Conservation (phyloP, 2,329 filamentous ascomycete genomes). For the Sporothrix globosa region DNA sequence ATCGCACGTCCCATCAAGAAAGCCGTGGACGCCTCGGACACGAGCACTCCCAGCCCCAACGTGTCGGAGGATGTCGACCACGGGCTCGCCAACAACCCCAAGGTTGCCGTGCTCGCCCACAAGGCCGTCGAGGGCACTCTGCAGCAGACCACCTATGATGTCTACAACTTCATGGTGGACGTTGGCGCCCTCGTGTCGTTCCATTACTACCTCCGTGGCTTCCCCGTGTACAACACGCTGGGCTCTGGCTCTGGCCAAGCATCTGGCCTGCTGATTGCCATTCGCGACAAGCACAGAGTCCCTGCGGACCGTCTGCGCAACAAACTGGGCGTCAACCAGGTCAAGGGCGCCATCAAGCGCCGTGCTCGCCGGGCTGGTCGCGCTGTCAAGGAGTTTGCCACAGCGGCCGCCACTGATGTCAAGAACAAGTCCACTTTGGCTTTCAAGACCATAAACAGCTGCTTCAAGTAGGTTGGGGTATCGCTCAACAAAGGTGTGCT, state of each 20-base stretch:
- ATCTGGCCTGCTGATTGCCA: not conserved
- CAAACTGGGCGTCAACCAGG: not conserved
- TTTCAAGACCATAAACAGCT: not conserved
- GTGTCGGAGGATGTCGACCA: not conserved
- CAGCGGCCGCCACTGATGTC: too few relatives aligned
- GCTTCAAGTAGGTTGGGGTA: not conserved
- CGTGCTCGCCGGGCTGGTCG: not conserved
- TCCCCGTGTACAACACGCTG: not conserved
- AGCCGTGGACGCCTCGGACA: not conserved
- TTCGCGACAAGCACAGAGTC: not conserved
- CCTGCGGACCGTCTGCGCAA: not conserved
- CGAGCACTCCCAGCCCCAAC: not conserved
- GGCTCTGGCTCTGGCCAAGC: not conserved
- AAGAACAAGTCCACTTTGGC: not conserved
- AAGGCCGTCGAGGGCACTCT: conserved; percentile 5
- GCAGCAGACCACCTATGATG: not conserved
- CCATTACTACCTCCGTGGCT: not conserved
- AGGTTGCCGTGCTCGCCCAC: not conserved
- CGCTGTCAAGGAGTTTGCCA: too few relatives aligned
- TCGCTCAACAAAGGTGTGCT: not conserved
- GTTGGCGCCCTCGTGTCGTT: not conserved
- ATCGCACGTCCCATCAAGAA: not conserved
- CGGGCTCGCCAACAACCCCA: not conserved
- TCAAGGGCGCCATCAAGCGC: not conserved
- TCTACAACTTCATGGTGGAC: conserved; percentile 27